Conservation (phyloP, 2,329 filamentous ascomycete genomes). For the Penicillium sp. region DNA sequence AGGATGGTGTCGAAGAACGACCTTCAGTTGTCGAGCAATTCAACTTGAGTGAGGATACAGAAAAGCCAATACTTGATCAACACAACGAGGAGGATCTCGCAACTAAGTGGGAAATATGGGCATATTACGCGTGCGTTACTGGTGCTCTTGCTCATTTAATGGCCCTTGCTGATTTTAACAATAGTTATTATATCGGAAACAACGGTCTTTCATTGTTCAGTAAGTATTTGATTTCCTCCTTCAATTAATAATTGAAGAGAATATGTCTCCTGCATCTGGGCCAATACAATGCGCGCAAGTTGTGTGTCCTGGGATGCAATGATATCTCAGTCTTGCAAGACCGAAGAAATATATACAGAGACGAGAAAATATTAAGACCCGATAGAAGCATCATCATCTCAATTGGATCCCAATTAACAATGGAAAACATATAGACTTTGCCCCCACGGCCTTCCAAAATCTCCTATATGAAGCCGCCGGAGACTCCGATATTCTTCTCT, state of each 20-base stretch:
- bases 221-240: conserved; percentile 12
- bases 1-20: no score
- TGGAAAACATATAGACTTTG: conserved; percentile 50
- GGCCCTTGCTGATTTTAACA: conserved; percentile 25
- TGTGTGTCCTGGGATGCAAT: no score
- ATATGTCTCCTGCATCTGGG: not conserved
- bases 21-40: no score
- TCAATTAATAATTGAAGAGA: no score
- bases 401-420: not conserved
- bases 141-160: not conserved
- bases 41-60: conserved; percentile 8
- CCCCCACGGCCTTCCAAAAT: conserved; percentile 66
- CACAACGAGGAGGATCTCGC: conserved; percentile 56
- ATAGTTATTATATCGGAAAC: conserved; percentile 64
- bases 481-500: conserved; percentile 53
- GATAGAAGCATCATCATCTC: no score
- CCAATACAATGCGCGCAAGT: no score
- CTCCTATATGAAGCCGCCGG: conserved; percentile 62
- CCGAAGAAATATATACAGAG: no score
- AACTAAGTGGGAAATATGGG: conserved; percentile 56
- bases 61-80: conserved; percentile 54
- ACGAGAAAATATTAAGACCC: no score
- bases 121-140: conserved; percentile 51
- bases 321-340: no score
- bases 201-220: conserved; percentile 64